A percentile compares a stretch with the other conserved stretches of the same genome.
Conservation (phyloP, 305 asterid genomes). For the Fraxinus angustifolia region DNA sequence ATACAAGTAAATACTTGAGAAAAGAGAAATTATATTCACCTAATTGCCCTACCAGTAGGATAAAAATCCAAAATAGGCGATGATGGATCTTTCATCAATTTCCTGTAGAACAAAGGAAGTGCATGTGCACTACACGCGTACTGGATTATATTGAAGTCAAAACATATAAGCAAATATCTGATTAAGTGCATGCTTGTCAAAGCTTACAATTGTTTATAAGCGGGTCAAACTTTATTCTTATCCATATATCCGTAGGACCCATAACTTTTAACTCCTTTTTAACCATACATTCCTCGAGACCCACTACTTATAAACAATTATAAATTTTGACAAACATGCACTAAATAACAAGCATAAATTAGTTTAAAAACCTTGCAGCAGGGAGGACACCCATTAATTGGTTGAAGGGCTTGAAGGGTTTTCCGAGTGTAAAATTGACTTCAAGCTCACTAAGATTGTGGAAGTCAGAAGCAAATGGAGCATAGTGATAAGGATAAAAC, state of each 20-base stretch:
- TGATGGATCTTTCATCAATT: conserved; percentile 50
- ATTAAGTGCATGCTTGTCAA: not conserved
- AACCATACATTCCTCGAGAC: not conserved
- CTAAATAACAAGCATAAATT: not conserved
- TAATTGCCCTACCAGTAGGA: conserved; percentile 43
- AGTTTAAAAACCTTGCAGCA: conserved; percentile 52
- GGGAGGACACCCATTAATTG: conserved; percentile 67
- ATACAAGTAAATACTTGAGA: conserved; percentile 6
- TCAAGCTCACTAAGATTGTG: conserved; percentile 35
- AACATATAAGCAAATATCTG: conserved; percentile 6
- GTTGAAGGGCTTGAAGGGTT: conserved; percentile 60
- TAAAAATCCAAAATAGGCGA: conserved; percentile 59
- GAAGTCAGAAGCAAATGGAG: conserved; percentile 69
- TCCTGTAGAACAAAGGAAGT: conserved; percentile 48
- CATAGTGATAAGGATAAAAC: conserved; percentile 65
- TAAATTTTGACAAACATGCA: not conserved
- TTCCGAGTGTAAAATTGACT: conserved; percentile 45
- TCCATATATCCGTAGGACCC: not conserved
- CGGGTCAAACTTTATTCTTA: not conserved
- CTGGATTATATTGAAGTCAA: conserved; percentile 15
- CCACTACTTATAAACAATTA: not conserved
- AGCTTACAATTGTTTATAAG: not conserved
- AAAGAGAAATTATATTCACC: not conserved
- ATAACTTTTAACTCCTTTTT: not conserved
- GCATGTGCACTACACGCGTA: conserved; percentile 47